Evolutionary conservation across 2,329 filamentous ascomycete genomes (phyloP).

Genomic region (Colletotrichum cordylinicola): DNA sequence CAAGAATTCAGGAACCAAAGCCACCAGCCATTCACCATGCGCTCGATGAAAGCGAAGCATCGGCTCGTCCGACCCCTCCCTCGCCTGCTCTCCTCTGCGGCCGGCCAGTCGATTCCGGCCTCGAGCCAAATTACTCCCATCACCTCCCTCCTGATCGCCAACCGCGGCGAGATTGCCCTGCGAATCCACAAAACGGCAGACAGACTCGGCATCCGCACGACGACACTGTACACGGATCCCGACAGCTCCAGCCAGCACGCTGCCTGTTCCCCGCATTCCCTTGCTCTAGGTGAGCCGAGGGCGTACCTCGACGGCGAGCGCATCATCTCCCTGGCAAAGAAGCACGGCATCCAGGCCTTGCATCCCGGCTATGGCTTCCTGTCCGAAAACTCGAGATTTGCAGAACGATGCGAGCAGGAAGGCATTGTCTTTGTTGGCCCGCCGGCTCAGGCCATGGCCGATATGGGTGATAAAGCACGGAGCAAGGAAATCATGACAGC

Average conservation of each 20-base stretch:
- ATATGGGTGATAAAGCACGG: constrained; percentile 92
- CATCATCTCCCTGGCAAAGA: constrained; percentile 87
- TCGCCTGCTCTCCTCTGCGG: constrained; percentile 37
- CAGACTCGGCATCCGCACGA: constrained; percentile 88
- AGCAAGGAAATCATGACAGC: constrained; percentile 97
- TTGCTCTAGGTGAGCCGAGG: constrained; percentile 82
- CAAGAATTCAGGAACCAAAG: neutral
- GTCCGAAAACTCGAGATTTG: constrained; percentile 92
- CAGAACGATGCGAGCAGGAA: constrained; percentile 84
- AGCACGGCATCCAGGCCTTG: constrained; percentile 86
- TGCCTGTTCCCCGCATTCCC: constrained; percentile 79
- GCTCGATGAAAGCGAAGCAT: constrained; percentile 58
- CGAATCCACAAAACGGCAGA: constrained; percentile 89
- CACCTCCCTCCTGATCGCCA: constrained; percentile 90
- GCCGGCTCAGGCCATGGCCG: constrained; percentile 78
- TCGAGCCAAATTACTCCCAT: constrained; percentile 52
- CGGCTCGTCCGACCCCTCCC: constrained; percentile 50
- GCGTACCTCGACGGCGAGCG: constrained; percentile 93
- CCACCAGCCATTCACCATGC: constrained; percentile 46
- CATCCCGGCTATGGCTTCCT: constrained; percentile 97
- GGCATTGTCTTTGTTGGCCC: constrained; percentile 95
- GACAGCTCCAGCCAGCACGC: constrained; percentile 90
- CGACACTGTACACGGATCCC: constrained; percentile 93
- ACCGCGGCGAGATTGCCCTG: constrained; percentile 95
- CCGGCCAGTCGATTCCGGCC: constrained; percentile 8